These are phyloP conservation scores for Hymenoscyphus repandus DNA, from an alignment of 2,329 filamentous ascomycete species.

Conservation along the genomic window DNA sequence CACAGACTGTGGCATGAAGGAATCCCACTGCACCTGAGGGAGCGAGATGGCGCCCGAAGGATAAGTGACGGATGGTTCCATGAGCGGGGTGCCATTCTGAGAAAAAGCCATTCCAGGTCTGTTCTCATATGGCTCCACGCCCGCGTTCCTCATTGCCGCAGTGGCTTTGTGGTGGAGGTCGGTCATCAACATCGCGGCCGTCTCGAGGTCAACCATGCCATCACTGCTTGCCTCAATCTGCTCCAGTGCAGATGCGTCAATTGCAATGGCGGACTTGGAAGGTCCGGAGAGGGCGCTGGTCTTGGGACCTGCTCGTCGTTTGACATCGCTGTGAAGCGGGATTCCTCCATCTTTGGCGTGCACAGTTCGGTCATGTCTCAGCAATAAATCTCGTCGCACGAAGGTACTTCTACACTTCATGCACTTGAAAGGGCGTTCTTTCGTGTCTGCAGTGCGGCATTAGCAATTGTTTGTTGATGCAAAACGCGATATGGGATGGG, in stretches of 20 bases:
- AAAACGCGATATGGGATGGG: slow-evolving; percentile 3
- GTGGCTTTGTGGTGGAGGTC: slow-evolving; percentile 97
- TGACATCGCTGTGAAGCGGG: slow-evolving; percentile 89
- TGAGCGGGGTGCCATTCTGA: slow-evolving; percentile 62
- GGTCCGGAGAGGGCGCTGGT: slow-evolving; percentile 57
- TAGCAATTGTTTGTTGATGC: slow-evolving; percentile 10
- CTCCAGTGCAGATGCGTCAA: slow-evolving; percentile 83
- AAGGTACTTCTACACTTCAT: slow-evolving; percentile 98
- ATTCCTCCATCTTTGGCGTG: slow-evolving; percentile 97
- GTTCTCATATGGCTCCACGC: slow-evolving; percentile 46
- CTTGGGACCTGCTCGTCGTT: slow-evolving; percentile 73
- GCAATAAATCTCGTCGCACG: slow-evolving; percentile 89
- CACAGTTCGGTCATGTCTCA: slow-evolving; percentile 96
- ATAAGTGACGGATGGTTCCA: slow-evolving; percentile 75
- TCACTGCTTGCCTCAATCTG: slow-evolving; percentile 90
- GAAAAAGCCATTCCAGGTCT: slow-evolving; percentile 65
- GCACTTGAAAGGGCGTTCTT: slow-evolving; percentile 98
- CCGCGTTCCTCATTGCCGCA: slow-evolving; percentile 58
- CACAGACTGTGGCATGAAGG: slow-evolving; percentile 68
- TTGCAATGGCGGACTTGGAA: slow-evolving; percentile 70
- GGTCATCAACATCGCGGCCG: slow-evolving; percentile 96
- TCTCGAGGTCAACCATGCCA: slow-evolving; percentile 90
- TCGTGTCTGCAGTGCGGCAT: slow-evolving; percentile 65
- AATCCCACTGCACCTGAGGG: slow-evolving; percentile 87
- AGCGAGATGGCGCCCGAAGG: slow-evolving; percentile 73